Percentiles rank a stretch among this genome's conserved stretches.
phyloP scores from a whole-genome alignment of 805 yeast species.

The Barnettozyma wickerhamii region DNA sequence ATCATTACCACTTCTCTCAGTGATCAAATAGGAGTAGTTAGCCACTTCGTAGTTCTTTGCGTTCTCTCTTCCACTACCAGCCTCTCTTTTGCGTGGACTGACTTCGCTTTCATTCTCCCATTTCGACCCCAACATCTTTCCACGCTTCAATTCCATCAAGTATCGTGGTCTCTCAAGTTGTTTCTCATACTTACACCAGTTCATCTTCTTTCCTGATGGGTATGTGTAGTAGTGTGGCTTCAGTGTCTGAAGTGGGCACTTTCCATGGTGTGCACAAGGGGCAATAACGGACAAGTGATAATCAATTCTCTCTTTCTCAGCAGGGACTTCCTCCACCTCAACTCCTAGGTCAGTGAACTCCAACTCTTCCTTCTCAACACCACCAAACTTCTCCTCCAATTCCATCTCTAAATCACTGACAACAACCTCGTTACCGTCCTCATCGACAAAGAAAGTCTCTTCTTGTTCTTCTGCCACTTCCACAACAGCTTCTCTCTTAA shows the following conservation, averaged over 20 bases:
- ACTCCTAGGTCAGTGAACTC: slow-evolving; percentile 27
- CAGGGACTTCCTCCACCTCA: slow-evolving; percentile 27
- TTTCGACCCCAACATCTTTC: slow-evolving; percentile 61
- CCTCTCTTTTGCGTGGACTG: slow-evolving; percentile 32
- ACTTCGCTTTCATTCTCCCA: slow-evolving; percentile 51
- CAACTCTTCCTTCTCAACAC: slow-evolving; percentile 38
- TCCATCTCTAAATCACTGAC: slow-evolving; percentile 19
- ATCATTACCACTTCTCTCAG: slow-evolving; percentile 53
- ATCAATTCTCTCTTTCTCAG: slow-evolving; percentile 11
- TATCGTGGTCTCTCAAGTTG: slow-evolving; percentile 74
- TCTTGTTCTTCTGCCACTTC: slow-evolving; percentile 16
- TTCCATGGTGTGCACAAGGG: slow-evolving; percentile 86
- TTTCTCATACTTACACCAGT: slow-evolving; percentile 73
- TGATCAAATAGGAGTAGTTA: slow-evolving; percentile 68
- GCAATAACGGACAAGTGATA: slow-evolving; percentile 68
- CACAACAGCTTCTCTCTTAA: slow-evolving; percentile 16
- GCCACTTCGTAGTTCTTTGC: slow-evolving; percentile 70
- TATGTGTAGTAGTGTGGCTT: slow-evolving; percentile 61
- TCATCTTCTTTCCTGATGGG: slow-evolving; percentile 53
- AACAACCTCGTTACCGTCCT: slow-evolving; percentile 9
- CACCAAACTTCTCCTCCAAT: slow-evolving; percentile 38
- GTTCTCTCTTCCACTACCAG: slow-evolving; percentile 66
- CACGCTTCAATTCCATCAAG: slow-evolving; percentile 80
- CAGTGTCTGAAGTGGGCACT: slow-evolving; percentile 80
- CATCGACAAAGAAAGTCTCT: slow-evolving; percentile 24